Evolutionary conservation across 768 basidiomycete genomes (phyloP), one percentile per base, ranked within the genome.

Genomic region (Ephemerocybe angulata): DNA sequence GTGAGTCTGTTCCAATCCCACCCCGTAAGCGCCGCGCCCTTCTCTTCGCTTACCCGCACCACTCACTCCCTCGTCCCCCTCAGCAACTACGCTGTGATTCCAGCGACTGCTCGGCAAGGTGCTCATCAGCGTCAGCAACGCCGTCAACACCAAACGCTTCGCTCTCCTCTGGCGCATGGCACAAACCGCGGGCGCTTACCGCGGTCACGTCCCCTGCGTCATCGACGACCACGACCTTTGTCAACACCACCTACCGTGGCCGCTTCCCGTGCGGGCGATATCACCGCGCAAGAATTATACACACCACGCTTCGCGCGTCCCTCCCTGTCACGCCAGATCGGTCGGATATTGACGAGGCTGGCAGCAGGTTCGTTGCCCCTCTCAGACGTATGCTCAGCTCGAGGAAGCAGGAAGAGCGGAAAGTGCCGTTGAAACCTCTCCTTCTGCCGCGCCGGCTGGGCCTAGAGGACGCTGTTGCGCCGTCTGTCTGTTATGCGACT

Each of bases 251-350:
- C 30, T 44, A 51, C 40, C 37, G 49, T 15, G 55, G 55, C 24
- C 25, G 55, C 7, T 56, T 33, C 21, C 55, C 55, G 4, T 56
- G 55, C 31, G 55, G 55, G 21, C 33, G 42, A 4, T 56, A 56
- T 24, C 48, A 56, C 50, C 55, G 48, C 13, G 31, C 27, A 19
- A 28, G 42, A 8, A 44, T 56, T 10, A n/a, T 56, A 5, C 4
- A 50, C 15, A 44, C 49, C 24, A 50, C 55, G 11, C 49, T 56
- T 3, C 55, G 55, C 50, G 37, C 30, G 15, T 50, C 50, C 4
- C 38, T 56, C 7, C 50, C 55, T 25, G 31, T 43, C 17, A 4
- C 35, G 10, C 13, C 30, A 22, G 24, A 29, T 35, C 53, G 19
- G 11, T 6, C 44, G 22, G 53, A 17, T 22, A 4, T 28, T 19